Conservation (phyloP, 164 flowering plant species). For the Macadamia integrifolia region DNA sequence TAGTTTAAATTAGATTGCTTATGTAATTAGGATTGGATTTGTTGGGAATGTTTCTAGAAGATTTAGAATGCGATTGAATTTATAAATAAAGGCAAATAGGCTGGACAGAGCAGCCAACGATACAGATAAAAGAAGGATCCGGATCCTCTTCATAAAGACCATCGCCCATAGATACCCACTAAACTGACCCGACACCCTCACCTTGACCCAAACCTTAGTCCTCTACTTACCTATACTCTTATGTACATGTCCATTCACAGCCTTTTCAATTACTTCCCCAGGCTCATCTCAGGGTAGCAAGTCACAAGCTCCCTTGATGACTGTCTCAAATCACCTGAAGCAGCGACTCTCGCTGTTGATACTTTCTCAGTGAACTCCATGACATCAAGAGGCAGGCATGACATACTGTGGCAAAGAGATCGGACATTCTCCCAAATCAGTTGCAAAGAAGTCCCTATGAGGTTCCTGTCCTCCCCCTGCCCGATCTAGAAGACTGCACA, state of each 20-base stretch:
- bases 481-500: neutral
- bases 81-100: no score
- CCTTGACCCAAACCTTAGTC: constrained; percentile 17
- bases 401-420: constrained; percentile 10
- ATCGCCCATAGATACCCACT: no score
- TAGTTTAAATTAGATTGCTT: no score
- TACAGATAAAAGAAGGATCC: no score
- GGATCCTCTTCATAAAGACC: no score
- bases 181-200: no score
- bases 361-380: constrained; percentile 8
- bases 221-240: constrained; percentile 61
- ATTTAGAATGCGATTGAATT: no score
- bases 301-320: constrained; percentile 11
- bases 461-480: neutral
- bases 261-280: constrained; percentile 56
- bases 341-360: constrained; percentile 6
- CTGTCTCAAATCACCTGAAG: neutral
- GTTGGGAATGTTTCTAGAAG: no score
- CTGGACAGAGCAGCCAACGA: no score
- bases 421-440: constrained; percentile 53
- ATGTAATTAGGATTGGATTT: no score
- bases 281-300: constrained; percentile 8
- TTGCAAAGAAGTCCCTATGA: constrained; percentile 76
- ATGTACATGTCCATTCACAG: constrained; percentile 47
- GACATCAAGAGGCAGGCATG: constrained; percentile 23